Conservation (phyloP, 129 eudicot species). For the Glebionis coronaria region DNA sequence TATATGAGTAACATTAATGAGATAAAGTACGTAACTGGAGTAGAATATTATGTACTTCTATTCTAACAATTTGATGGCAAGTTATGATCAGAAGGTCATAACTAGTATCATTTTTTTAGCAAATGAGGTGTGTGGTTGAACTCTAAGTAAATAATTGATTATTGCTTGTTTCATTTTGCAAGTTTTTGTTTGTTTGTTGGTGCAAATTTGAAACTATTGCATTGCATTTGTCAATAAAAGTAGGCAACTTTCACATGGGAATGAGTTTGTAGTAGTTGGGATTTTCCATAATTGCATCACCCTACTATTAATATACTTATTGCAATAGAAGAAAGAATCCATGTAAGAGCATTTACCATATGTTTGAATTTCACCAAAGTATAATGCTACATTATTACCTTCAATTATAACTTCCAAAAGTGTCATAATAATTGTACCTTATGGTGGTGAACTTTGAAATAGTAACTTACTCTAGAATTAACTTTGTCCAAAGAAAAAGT, state of each 20-base stretch:
- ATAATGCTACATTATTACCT: conserved; percentile 10
- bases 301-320: conserved; percentile 1
- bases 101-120: not conserved
- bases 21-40: too few relatives aligned
- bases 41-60: too few relatives aligned
- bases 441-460: not conserved
- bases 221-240: conserved; percentile 17
- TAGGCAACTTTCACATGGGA: conserved; percentile 7
- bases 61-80: too few relatives aligned
- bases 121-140: not conserved
- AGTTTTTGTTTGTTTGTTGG: conserved; percentile 1
- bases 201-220: conserved; percentile 1
- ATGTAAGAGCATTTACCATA: conserved; percentile 2
- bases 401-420: conserved; percentile 9
- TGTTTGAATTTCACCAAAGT: not conserved
- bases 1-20: too few relatives aligned
- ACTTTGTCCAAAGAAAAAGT: not conserved
- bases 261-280: conserved; percentile 22
- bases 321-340: conserved; percentile 10
- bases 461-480: not conserved
- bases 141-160: not conserved
- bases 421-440: not conserved
- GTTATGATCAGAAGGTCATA: not conserved
- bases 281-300: conserved; percentile 15
- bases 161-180: not conserved